Evolutionary conservation across 2,329 filamentous ascomycete genomes (phyloP).

Genomic region (Penicillium sp.): DNA sequence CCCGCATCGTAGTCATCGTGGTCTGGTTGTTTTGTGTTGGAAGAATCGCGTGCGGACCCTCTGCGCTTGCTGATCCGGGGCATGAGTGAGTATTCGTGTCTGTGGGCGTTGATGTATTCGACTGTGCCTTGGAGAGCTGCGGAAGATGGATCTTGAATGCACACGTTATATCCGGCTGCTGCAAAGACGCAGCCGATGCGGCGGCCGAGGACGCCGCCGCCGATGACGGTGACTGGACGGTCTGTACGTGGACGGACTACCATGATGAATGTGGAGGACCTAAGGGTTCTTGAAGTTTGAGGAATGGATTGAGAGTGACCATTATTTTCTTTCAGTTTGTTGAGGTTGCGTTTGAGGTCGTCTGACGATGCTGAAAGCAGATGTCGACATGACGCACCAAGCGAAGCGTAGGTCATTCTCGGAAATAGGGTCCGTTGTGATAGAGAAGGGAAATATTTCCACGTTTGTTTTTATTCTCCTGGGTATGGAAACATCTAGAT

Average conservation of each 20-base stretch:
- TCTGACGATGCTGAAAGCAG: no score
- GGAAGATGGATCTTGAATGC: constrained; percentile 22
- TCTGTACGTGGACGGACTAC: constrained; percentile 1
- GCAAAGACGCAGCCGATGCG: constrained; percentile 29
- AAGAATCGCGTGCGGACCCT: neutral
- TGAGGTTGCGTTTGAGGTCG: no score
- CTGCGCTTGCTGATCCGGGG: constrained; percentile 6
- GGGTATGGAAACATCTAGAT: no score
- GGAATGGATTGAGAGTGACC: no score
- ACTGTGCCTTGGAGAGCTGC: constrained; percentile 21
- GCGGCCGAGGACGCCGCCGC: constrained; percentile 36
- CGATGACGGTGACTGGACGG: constrained; percentile 34
- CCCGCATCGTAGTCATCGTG: neutral
- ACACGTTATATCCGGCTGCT: constrained; percentile 23
- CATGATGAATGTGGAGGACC: neutral
- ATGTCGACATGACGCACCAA: no score
- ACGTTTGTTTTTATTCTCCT: no score
- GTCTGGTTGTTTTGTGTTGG: neutral
- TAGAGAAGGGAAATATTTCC: no score
- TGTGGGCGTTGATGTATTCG: constrained; percentile 28
- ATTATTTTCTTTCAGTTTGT: no score
- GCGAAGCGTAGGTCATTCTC: no score
- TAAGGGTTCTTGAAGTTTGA: no score
- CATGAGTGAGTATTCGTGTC: constrained; percentile 20
- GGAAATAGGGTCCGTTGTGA: no score